Base-by-base conservation (phyloP, 441 rosid species). In the Dalechampia spathulata region DNA sequence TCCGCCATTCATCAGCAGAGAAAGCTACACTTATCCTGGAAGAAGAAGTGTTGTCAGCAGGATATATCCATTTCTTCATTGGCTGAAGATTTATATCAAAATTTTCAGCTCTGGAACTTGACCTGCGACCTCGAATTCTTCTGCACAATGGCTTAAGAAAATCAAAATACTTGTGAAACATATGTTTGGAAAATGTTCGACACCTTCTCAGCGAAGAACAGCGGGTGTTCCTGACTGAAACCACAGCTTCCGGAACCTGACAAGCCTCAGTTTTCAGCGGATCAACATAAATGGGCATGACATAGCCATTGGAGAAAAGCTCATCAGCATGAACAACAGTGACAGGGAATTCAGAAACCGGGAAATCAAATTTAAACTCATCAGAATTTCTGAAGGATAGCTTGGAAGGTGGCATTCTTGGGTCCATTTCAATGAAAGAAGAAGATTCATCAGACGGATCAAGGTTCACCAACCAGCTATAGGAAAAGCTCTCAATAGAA, bases 391-490 rank as follows among this genome's bases (percentile, higher is more conserved):
- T 68, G 45, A 76, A 70, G 85, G 88, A 92, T 69, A 96, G 80
- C 82, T 76, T 84, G 5, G 98, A 92, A 40, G 96, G 90, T 56
- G 95, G 87, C 72, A 86, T 69, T 64, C 81, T 81, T 25, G 98
- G 93, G 78, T 91, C 98, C 98, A 91, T 86, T 66, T 91, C 96
- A 20, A 91, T 91, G 86, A 86, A 91, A 28, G 84, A 80, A n/a
- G n/a, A n/a, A 56, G 90, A 76, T 51, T 82, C 95, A 66, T 82
- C 95, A 49, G 96, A 77, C 49, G 83, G 79, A 56, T 80, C 78
- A 36, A 81, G 72, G 77, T 91, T 91, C 48, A 77, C 91, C 41
- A 91, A 57, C 96, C 95, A 91, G 64, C 96, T 84, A 52, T 86
- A 83, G 0, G 98, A 88, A 65, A 91, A 91, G 70, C 98, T 91